These are phyloP conservation scores for Fusarium temperatum DNA, from an alignment of 2,329 filamentous ascomycete genomes.

Conservation along the genomic window DNA sequence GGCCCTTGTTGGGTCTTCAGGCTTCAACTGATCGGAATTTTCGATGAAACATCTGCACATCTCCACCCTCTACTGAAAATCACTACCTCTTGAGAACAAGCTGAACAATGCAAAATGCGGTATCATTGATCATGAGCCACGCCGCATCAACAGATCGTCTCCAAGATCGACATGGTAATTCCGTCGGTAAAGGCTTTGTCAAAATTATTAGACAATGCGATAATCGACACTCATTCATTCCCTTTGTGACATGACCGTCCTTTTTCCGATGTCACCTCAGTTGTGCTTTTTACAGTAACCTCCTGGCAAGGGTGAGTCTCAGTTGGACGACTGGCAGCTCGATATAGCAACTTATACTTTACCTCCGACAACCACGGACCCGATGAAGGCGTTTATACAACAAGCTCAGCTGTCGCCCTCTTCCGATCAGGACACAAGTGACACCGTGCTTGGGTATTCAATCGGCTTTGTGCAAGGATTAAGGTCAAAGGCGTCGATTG, in stretches of 20 bases:
- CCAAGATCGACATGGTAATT: conserved; percentile 23
- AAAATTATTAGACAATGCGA: conserved; percentile 22
- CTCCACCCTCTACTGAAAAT: neutral
- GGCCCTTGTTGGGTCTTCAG: neutral
- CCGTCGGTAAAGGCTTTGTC: conserved; percentile 19
- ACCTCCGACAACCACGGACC: conserved; percentile 13
- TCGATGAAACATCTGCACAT: conserved; percentile 18
- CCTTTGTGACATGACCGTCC: neutral
- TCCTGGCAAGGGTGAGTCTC: conserved; percentile 20
- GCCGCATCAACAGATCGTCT: conserved; percentile 17
- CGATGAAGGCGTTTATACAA: conserved; percentile 21
- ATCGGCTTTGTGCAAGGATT: conserved; percentile 22
- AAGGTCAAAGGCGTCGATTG: conserved; percentile 28
- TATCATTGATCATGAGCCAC: conserved; percentile 4
- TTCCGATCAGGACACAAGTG: conserved; percentile 13
- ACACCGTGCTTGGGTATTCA: conserved; percentile 27
- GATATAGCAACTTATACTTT: conserved; percentile 39
- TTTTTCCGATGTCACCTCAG: conserved; percentile 17
- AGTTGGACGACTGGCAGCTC: conserved; percentile 19
- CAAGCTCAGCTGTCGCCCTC: conserved; percentile 11
- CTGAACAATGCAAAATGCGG: conserved; percentile 4
- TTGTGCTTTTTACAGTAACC: neutral
- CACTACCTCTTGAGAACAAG: conserved; percentile 8
- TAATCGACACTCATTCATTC: conserved; percentile 1
- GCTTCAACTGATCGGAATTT: neutral